Evolutionary conservation across 2,329 filamentous ascomycete genomes (phyloP), one percentile per base, ranked within the genome.

Genomic region (Apiospora phragmitis): DNA sequence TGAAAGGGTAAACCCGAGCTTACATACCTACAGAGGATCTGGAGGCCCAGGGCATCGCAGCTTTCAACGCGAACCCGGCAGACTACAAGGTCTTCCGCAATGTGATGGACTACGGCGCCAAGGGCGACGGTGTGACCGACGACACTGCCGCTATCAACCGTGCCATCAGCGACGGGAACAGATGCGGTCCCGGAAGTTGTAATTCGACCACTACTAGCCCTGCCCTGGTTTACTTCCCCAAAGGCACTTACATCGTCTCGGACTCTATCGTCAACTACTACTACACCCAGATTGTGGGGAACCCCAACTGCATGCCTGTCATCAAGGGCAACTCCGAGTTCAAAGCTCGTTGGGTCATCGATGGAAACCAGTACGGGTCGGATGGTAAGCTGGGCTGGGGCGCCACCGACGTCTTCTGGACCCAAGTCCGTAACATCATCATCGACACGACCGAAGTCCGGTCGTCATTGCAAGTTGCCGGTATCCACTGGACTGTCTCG

Each of bases 241-340:
- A 75, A 11, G 79, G 91, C 74, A 94, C 91, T 3, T 96, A 95
- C 77, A 76, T 91, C 6, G 89, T 95, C 72, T 92, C 88, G 68
- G 86, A 84, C 73, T 92, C 93, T 7, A 90, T 96, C 71, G 81
- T 93, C 55, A 90, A 92, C 78, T 90, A 91, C 81, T 96, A 95
- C 83, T 94, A 94, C 79, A 94, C 93, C 1, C 91, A 94, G 79
- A 86, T 96, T 16, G 76, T 82, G 6, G 82, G 83, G 26, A 82
- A 83, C 71, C 82, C 82, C 65, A 75, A 80, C 42, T 74, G 82
- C 74, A 71, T 85, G 79, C 77, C 92, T 7, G 84, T 85, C 3
- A 84, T 91, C 69, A 87, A 87, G 75, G 88, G 88, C 2, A 81
- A 84, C 0, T 72, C 84, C 0, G 81, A 78, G 47, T 91, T 91